Conservation (phyloP, 169 alveolate species). For the Amoebophrya sp. region DNA sequence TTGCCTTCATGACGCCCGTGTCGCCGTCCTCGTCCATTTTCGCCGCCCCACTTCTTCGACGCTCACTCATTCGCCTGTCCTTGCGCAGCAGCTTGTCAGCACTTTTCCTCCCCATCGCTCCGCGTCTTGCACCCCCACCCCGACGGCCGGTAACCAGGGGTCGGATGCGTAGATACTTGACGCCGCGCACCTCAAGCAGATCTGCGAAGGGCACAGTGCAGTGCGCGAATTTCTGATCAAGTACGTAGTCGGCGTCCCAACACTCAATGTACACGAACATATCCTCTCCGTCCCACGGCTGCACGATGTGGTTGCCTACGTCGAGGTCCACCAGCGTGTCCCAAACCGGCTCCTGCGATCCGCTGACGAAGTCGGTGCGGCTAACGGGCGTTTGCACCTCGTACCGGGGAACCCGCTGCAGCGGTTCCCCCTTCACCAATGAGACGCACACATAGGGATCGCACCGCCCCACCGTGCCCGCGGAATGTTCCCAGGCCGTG, state of each 20-base stretch:
- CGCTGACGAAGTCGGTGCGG: background rate
- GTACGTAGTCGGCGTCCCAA: background rate
- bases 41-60: background rate
- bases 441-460: background rate
- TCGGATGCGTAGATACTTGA: background rate
- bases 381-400: conserved; percentile 1
- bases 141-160: background rate
- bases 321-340: background rate
- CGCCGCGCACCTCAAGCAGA: background rate
- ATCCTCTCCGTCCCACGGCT: background rate
- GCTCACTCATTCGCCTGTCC: background rate
- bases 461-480: background rate
- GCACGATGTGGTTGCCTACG: conserved; percentile 12
- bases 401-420: background rate
- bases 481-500: background rate
- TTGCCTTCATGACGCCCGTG: background rate
- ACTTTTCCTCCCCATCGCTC: background rate
- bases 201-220: background rate
- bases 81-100: background rate
- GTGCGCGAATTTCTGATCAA: background rate
- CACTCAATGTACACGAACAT: background rate
- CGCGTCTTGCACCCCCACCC: no score
- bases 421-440: background rate
- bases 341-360: background rate
- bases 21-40: background rate